Evolutionary conservation across 768 basidiomycete species (phyloP), one percentile per base, ranked within the genome.

Genomic region (Candolleomyces aberdarensis): DNA sequence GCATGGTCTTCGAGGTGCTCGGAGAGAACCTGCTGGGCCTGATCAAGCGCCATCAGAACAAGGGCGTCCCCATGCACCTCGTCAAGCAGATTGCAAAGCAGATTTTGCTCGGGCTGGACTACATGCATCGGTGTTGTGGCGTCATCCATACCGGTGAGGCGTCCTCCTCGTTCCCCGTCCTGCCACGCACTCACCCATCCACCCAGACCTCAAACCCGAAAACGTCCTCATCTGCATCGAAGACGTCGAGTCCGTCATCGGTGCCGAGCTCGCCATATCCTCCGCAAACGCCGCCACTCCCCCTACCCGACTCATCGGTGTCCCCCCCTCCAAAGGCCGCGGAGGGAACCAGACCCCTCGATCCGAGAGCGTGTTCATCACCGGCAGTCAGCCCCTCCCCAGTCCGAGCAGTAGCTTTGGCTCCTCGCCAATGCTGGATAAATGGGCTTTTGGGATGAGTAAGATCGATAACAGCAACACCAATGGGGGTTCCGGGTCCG

Each of bases 1-100:
- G 97, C 82, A 98, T 99, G 97, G 95, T 97, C 14, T 98, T 98
- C 69, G 97, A 99, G 74, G 97, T 98, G 26, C 84, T 99, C 9
- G 97, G 96, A 62, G 96, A 99, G 76, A 98, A 96, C 72, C 80
- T 99, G 2, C 85, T 98, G 2, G 95, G 91, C 5, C 84, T 99
- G 67, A 97, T 98, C 83, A 98, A 97, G 76, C 86, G 96, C 11
- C 94, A 98, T 78, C 96, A 98, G 80, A 95, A 94, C 78, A 95
- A 96, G 68, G 96, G 96, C 64, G 96, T 98, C 1, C 96, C 96
- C 14, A 92, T 94, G 81, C 87, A 80, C 54, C 78, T 98, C 65
- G 94, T 96, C 65, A 90, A 89, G 69, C 97, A 98, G 75, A 98
- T 98, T 67, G 94, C 95, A 29, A 98, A 98, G 73, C 97, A 98